These are phyloP conservation scores for Claviceps sp. DNA, from an alignment of 2,329 filamentous ascomycete species.

Conservation along the genomic window DNA sequence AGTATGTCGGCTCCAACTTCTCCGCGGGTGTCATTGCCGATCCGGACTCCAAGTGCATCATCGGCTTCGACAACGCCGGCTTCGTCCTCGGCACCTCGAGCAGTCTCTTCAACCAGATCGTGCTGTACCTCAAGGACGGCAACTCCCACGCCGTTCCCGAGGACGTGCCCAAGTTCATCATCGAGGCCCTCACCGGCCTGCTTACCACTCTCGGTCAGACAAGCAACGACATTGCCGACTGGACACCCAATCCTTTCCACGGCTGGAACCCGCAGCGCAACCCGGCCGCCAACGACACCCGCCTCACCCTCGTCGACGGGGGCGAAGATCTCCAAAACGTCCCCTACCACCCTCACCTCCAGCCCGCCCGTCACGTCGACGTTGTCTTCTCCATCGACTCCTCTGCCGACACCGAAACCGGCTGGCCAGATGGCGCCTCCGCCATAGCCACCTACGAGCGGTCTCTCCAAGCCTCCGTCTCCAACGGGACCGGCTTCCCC, in stretches of 20 bases:
- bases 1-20: conserved; percentile 48
- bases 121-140: conserved; percentile 51
- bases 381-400: conserved; percentile 54
- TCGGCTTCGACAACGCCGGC: conserved; percentile 66
- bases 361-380: conserved; percentile 38
- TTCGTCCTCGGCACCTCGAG: conserved; percentile 76
- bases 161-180: conserved; percentile 26
- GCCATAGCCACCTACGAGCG: conserved; percentile 44
- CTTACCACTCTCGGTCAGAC: conserved; percentile 41
- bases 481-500: conserved; percentile 44
- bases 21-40: conserved; percentile 31
- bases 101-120: conserved; percentile 60
- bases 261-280: conserved; percentile 35
- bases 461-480: conserved; percentile 30
- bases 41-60: conserved; percentile 30
- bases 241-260: conserved; percentile 45
- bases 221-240: conserved; percentile 65
- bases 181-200: conserved; percentile 34
- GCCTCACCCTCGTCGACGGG: conserved; percentile 66
- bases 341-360: conserved; percentile 52
- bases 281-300: conserved; percentile 27
- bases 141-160: conserved; percentile 36
- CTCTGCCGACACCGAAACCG: conserved; percentile 42
- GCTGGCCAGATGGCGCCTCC: conserved; percentile 49
- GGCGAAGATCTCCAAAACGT: conserved; percentile 72